Conservation (phyloP, 2,329 filamentous ascomycete genomes). For the Lasiodiplodia citricola region DNA sequence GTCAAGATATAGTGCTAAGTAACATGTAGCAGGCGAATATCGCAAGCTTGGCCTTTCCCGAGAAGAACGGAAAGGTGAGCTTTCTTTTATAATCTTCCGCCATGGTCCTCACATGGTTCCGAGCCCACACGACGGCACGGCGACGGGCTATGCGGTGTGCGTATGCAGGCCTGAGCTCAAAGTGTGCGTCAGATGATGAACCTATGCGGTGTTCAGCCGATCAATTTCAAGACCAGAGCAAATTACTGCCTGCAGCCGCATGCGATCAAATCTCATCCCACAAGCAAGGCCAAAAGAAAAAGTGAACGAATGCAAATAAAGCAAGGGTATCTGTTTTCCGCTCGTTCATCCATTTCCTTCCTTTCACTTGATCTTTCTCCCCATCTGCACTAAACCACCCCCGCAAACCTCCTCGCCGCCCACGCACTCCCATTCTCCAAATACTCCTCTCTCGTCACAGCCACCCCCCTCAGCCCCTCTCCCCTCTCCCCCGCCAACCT, state of each 20-base stretch:
- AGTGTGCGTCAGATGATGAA: not conserved
- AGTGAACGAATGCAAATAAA: not conserved
- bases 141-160: not conserved
- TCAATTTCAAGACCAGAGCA: not conserved
- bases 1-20: too few species aligned
- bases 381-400: slow-evolving; percentile 21
- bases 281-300: not conserved
- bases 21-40: too few species aligned
- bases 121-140: not conserved
- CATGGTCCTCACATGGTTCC: too few species aligned
- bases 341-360: not conserved
- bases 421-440: slow-evolving; percentile 78
- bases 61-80: too few species aligned
- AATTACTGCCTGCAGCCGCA: not conserved
- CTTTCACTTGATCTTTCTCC: not conserved
- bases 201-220: too few species aligned
- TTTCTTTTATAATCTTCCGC: not conserved
- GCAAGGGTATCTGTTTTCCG: slow-evolving; percentile 1
- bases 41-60: too few species aligned
- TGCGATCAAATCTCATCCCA: not conserved
- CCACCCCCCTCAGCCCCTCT: slow-evolving; percentile 66
- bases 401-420: slow-evolving; percentile 73
- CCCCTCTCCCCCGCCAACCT: slow-evolving; percentile 62
- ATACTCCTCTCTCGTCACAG: slow-evolving; percentile 89
- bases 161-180: not conserved